Evolutionary conservation across 768 basidiomycete species (phyloP), one percentile per base, ranked within the genome.

Genomic region (Macrolepiota albuminosa): DNA sequence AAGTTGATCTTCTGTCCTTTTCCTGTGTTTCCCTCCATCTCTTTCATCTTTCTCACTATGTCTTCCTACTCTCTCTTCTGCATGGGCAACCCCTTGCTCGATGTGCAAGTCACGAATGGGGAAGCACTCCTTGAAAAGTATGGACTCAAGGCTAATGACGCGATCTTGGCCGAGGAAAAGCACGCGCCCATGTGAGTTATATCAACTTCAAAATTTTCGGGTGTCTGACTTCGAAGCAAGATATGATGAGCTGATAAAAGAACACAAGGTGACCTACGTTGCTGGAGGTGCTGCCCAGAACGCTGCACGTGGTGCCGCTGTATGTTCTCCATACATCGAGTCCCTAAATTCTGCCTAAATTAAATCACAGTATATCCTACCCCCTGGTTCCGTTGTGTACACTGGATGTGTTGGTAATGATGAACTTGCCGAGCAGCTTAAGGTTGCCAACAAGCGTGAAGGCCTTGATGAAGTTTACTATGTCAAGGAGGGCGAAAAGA

Each of bases 221-320:
- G 26, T 54, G 24, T 63, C 48, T 60, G 34, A 59, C 33, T 54
- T 49, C 14, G 52, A 48, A 8, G 46, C 36, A 63, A 98, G 95
- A 71, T 99, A 98, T 73, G 89, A 90, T 3, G 94, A 98, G 66
- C 73, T 98, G 63, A 84, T 89, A 49, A 82, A 81, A 60, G 81
- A 93, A 61, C 75, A 90, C 73, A 67, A 88, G 61, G 83, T 93
- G 54, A 88, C 87, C 54, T 99, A 95, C 69, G 95, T 98, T 56
- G 96, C 97, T 56, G 97, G 97, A 61, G 97, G 97, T 68, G 96
- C 97, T 33, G 86, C 93, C 33, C 97, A 99, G 73, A 99, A 99
- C 70, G 86, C 95, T 68, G 95, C 96, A 58, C 91, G 97, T 53
- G 95, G 87, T 64, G 97, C 96, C 66, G 95, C 97, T 48, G 96